A percentile compares a stretch with the other conserved stretches of the same genome.
Conservation (phyloP, 2,329 filamentous ascomycete species). For the Pseudogymnoascus destructans region DNA sequence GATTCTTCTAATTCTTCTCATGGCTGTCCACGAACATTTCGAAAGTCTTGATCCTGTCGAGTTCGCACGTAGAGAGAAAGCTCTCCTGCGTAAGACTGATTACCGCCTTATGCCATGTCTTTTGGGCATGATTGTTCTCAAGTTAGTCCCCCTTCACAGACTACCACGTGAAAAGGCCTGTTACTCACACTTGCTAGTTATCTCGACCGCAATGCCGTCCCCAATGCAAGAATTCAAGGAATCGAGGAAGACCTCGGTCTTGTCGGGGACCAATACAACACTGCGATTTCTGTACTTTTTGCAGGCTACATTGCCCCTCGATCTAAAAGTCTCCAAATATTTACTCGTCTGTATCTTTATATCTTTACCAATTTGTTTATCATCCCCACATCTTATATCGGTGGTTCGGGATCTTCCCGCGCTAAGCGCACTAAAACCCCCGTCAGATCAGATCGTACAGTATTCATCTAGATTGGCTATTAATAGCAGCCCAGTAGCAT, state of each 20-base stretch:
- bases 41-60: not conserved
- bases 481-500: not conserved
- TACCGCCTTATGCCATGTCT: constrained; percentile 17
- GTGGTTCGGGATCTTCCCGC: not conserved
- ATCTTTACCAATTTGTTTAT: not conserved
- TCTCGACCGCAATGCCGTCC: constrained; percentile 24
- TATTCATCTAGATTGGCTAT: not conserved
- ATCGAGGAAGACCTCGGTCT: constrained; percentile 22
- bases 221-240: constrained; percentile 16
- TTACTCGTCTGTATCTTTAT: not conserved
- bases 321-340: not conserved
- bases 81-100: constrained; percentile 15
- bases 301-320: constrained; percentile 35
- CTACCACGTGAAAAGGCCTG: not conserved
- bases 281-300: constrained; percentile 14
- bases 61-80: constrained; percentile 10
- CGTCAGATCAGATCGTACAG: too few species aligned
- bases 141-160: constrained; percentile 10
- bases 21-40: not conserved
- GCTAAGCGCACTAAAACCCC: not conserved
- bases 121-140: constrained; percentile 16
- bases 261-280: constrained; percentile 30
- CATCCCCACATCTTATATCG: not conserved
- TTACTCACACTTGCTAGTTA: constrained; percentile 18
- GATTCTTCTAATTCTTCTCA: not conserved